Percentiles rank a stretch among this genome's conserved stretches.
These are phyloP conservation scores for Cryptococcus sp. DNA, from an alignment of 1,284 basidiomycete genomes.

Conservation along the genomic window DNA sequence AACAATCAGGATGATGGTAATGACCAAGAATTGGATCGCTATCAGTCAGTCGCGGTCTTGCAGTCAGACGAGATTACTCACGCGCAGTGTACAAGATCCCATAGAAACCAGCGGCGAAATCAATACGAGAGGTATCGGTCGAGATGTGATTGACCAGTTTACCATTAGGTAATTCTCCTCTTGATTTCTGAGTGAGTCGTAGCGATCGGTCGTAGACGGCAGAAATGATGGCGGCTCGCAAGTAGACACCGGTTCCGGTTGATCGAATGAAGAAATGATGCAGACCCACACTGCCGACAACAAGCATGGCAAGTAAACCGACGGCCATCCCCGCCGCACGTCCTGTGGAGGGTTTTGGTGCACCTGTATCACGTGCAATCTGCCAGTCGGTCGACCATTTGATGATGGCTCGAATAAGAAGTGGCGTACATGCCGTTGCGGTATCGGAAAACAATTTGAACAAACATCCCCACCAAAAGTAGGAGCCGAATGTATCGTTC, in stretches of 20 bases:
- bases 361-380: conserved; percentile 48
- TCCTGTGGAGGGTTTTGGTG: conserved; percentile 57
- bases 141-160: conserved; percentile 79
- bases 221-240: conserved; percentile 81
- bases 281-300: conserved; percentile 63
- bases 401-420: conserved; percentile 77
- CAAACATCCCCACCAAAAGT: conserved; percentile 74
- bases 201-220: conserved; percentile 80
- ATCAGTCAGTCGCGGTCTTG: conserved; percentile 23
- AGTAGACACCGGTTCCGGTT: conserved; percentile 69
- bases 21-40: conserved; percentile 37
- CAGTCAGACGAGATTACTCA: conserved; percentile 7
- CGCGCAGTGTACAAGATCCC: conserved; percentile 64
- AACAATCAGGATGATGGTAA: conserved; percentile 49
- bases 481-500: conserved; percentile 74
- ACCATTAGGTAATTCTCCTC: conserved; percentile 78
- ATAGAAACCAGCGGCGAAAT: conserved; percentile 81
- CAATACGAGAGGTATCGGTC: conserved; percentile 73
- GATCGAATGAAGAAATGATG: conserved; percentile 64
- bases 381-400: conserved; percentile 68
- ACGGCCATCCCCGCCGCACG: conserved; percentile 70
- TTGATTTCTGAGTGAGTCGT: conserved; percentile 70
- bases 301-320: conserved; percentile 65
- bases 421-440: conserved; percentile 67
- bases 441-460: conserved; percentile 72